Evolutionary conservation across 2,329 filamentous ascomycete genomes (phyloP).

Genomic region (Hirsutella thompsonii): DNA sequence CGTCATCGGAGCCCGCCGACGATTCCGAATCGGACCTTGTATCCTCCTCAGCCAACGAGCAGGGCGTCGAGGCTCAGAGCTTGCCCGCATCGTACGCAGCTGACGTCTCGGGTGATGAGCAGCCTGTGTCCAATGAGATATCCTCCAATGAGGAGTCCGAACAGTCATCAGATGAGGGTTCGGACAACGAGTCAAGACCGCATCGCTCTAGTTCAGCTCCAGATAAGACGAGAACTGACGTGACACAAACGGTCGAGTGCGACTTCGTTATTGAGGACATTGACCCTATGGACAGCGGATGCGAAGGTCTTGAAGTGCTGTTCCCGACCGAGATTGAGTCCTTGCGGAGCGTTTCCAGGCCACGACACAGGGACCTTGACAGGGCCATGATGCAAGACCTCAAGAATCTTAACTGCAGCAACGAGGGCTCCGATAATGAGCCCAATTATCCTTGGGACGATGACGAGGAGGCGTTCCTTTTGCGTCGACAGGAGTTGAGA

Average conservation of each 20-base stretch:
- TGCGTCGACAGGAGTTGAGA: slow-evolving; percentile 27
- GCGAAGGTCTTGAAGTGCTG: slow-evolving; percentile 27
- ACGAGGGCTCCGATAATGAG: slow-evolving; percentile 23
- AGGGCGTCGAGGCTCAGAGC: background rate
- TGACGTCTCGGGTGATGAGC: background rate
- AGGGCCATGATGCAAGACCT: slow-evolving; percentile 30
- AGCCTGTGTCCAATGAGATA: slow-evolving; percentile 7
- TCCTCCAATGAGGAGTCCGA: slow-evolving; percentile 8
- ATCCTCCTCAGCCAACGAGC: slow-evolving; percentile 3
- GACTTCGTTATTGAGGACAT: slow-evolving; percentile 33
- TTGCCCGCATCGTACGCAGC: background rate
- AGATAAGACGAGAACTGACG: background rate
- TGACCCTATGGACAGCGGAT: slow-evolving; percentile 30
- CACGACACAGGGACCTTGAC: slow-evolving; percentile 26
- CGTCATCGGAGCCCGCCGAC: slow-evolving; percentile 11
- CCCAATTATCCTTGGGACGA: slow-evolving; percentile 17
- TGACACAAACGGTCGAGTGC: slow-evolving; percentile 8
- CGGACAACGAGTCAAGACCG: background rate
- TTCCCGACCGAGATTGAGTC: slow-evolving; percentile 34
- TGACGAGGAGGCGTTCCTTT: slow-evolving; percentile 26
- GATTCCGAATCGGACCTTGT: slow-evolving; percentile 10
- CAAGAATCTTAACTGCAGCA: slow-evolving; percentile 30
- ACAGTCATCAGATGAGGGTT: background rate
- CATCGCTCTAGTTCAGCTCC: slow-evolving; percentile 1
- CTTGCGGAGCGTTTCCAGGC: slow-evolving; percentile 17